Evolutionary conservation across 352 stramenopile species (phyloP).

Genomic region (Phytophthora cryptogea): DNA sequence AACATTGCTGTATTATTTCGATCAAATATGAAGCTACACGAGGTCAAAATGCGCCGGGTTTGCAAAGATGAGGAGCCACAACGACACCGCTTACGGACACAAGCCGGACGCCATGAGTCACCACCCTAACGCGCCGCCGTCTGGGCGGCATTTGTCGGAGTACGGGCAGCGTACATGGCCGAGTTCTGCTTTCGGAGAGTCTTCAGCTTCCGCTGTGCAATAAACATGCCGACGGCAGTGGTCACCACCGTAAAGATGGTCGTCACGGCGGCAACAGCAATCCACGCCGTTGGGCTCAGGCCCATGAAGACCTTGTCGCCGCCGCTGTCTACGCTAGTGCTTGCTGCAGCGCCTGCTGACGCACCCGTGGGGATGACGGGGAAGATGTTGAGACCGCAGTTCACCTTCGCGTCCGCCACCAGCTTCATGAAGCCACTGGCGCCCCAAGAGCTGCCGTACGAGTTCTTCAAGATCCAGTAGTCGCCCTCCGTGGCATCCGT

Average conservation of each 20-base stretch:
- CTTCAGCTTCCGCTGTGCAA: constrained; percentile 46
- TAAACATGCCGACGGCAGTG: constrained; percentile 54
- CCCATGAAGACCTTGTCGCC: constrained; percentile 67
- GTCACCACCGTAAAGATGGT: constrained; percentile 57
- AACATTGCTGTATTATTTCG: constrained; percentile 19
- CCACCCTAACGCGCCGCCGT: constrained; percentile 9
- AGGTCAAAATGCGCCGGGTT: constrained; percentile 16
- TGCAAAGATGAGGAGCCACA: neutral
- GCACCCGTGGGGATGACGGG: constrained; percentile 72
- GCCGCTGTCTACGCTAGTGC: constrained; percentile 60
- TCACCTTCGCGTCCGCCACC: constrained; percentile 67
- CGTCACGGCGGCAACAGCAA: constrained; percentile 52
- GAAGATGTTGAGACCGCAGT: constrained; percentile 83
- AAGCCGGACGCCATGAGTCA: neutral
- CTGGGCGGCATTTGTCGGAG: constrained; percentile 22
- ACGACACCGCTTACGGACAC: neutral
- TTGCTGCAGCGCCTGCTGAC: constrained; percentile 40
- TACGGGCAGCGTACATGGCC: constrained; percentile 40
- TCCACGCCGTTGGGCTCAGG: constrained; percentile 57
- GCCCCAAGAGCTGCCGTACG: constrained; percentile 74
- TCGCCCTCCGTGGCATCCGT: constrained; percentile 56
- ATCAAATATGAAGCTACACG: constrained; percentile 19
- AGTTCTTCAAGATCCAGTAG: constrained; percentile 88
- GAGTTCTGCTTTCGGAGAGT: constrained; percentile 59
- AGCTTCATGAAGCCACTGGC: constrained; percentile 70